Base-by-base conservation (phyloP, 2,329 filamentous ascomycete species). In the Neofusicoccum ribis region DNA sequence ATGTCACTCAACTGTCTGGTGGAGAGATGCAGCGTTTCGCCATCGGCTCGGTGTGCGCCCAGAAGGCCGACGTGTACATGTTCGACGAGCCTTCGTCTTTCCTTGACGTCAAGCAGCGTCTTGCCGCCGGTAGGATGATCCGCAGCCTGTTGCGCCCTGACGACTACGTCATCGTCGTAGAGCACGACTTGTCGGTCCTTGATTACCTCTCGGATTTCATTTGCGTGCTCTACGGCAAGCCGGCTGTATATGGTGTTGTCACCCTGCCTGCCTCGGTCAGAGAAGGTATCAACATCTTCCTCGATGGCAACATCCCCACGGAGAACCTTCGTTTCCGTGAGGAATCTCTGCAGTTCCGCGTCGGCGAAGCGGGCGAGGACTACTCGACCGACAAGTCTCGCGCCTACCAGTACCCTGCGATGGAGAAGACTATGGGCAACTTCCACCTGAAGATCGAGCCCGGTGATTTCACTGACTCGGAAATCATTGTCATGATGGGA, bases 401-500 rank as follows among this genome's bases (percentile, higher is more conserved):
- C 73, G 92, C 88, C 58, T 98, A 97, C 83, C 82, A 80, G 67
- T 99, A 98, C 79, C 94, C 95, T 41, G 82, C 82, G 62, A 97
- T 99, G 93, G 85, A 92, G 79, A 98, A 98, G 86, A 95, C 91
- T 0, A 85, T 98, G 43, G 95, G 93, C 67, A 86, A 85, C 77
- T 99, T 99, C 86, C 88, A 91, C 73, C 87, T 99, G 59, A 86
- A 81, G 65, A 89, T 99, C 70, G 91, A 98, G 52, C 65, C 86
- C 27, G 95, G 96, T 71, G 85, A 89, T 67, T 99, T 99, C 77
- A 98, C 95, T 20, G 94, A 99, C 78, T 99, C 95, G 0, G 95
- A 99, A 77, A 99, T 99, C 72, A 88, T 99, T 65, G 95, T 99
- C 49, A 96, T 99, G 92, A 98, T 99, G 95, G 95, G 95, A 71